Base-by-base conservation (phyloP, 192 early-diverging fungal species). In the Linderina pennispora region DNA sequence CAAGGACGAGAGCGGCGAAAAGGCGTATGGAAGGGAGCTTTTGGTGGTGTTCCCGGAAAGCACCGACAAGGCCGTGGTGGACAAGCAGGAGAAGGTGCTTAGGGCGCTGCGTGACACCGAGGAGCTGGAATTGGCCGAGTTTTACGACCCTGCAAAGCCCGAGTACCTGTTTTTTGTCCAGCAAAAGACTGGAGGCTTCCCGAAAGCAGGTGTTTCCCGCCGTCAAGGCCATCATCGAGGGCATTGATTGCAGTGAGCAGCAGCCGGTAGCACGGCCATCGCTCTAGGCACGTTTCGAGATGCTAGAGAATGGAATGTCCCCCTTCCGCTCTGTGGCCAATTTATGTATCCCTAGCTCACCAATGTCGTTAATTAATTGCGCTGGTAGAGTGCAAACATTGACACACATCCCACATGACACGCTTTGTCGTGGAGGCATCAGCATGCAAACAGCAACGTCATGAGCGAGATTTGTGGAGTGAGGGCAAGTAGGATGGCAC, bases 181-280 rank as follows among this genome's bases (percentile, higher is more conserved):
- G n/a, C 67, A 71, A 36, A 46, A 32, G 8, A 8, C 28, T 45
- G 4, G 52, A 46, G 23, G 53, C 67, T 0, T 71, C 67, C 10
- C 51, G 67, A 4, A 71, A 71, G 23, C 67, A 71, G 23, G 67
- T 64, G 23, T 71, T 71, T 19, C 67, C 67, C 0, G 48, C 40
- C 0, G 25, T 71, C 2, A 71, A 71, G 36, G 9, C 26, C 1
- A 44, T 62, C 6, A 45, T 71, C 13, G 60, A 63, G 19, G 9
- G 19, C 20, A 18, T 32, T 41, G 28, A 32, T 15, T 45, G 16
- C 20, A 24, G 1, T n/a, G n/a, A n/a, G n/a, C n/a, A n/a, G n/a
- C n/a, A n/a, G n/a, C n/a, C n/a, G n/a, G n/a, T n/a, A n/a, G n/a
- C n/a, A n/a, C n/a, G n/a, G n/a, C n/a, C n/a, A n/a, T n/a, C n/a